These are phyloP conservation scores for Candida mesenterica DNA, from an alignment of 1,139 yeast species.

Conservation along the genomic window DNA sequence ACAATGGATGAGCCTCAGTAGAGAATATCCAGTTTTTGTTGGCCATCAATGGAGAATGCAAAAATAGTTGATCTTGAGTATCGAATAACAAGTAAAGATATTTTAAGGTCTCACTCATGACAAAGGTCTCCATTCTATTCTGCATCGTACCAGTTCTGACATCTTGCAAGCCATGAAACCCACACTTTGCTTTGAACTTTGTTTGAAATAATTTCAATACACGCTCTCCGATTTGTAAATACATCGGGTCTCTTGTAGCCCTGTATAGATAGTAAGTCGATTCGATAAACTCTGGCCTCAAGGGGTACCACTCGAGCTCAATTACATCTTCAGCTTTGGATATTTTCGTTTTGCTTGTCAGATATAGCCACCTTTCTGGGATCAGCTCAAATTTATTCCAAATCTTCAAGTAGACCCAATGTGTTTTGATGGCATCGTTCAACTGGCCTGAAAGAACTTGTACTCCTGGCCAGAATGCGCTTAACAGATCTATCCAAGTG, in stretches of 20 bases:
- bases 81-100: slow-evolving; percentile 82
- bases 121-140: slow-evolving; percentile 90
- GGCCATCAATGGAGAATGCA: slow-evolving; percentile 30
- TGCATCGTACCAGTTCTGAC: slow-evolving; percentile 61
- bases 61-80: slow-evolving; percentile 55
- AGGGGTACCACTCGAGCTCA: slow-evolving; percentile 84
- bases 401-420: slow-evolving; percentile 65
- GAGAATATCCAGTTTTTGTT: slow-evolving; percentile 69
- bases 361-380: slow-evolving; percentile 82
- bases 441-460: slow-evolving; percentile 79
- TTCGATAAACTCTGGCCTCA: slow-evolving; percentile 89
- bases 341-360: slow-evolving; percentile 2
- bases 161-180: slow-evolving; percentile 77
- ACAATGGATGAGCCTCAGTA: slow-evolving; percentile 92
- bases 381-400: slow-evolving; percentile 81
- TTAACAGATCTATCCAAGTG: slow-evolving; percentile 79
- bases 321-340: slow-evolving; percentile 28
- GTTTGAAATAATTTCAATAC: slow-evolving; percentile 54
- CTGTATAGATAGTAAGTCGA: slow-evolving; percentile 80
- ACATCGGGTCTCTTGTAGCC: slow-evolving; percentile 86
- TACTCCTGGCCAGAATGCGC: slow-evolving; percentile 88
- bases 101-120: slow-evolving; percentile 80
- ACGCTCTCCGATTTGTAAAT: slow-evolving; percentile 68
- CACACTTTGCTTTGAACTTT: slow-evolving; percentile 63
- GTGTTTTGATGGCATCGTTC: slow-evolving; percentile 60